Conservation (phyloP, 2,329 filamentous ascomycete species). For the Periconia sp. region DNA sequence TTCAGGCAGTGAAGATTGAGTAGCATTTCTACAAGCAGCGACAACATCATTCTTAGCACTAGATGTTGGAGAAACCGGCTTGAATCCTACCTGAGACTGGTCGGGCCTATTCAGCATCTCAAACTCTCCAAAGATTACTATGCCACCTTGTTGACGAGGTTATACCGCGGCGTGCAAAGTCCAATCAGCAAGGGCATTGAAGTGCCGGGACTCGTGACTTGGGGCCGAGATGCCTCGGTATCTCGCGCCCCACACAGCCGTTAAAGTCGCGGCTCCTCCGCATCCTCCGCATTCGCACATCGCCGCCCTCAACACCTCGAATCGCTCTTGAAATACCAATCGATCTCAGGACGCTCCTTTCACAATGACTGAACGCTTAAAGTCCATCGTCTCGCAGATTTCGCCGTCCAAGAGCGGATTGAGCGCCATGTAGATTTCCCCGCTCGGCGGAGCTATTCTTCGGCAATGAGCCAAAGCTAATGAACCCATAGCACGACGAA, state of each 20-base stretch:
- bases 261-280: conserved; percentile 51
- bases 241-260: conserved; percentile 54
- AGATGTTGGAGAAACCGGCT: background rate
- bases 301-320: background rate
- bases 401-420: conserved; percentile 74
- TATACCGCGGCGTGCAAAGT: background rate
- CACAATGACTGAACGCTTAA: conserved; percentile 74
- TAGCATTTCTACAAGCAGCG: no score
- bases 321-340: background rate
- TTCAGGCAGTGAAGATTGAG: no score
- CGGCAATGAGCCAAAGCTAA: conserved; percentile 2
- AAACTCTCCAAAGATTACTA: no score
- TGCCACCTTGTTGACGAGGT: background rate
- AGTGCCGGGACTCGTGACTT: conserved; percentile 23
- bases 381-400: conserved; percentile 86
- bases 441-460: background rate
- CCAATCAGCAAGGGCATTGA: background rate
- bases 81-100: no score
- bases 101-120: no score
- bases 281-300: conserved; percentile 10
- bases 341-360: conserved; percentile 4
- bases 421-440: conserved; percentile 72
- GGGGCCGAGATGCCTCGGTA: conserved; percentile 34
- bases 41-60: no score
- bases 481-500: conserved; percentile 72